phyloP scores from a whole-genome alignment of 2,329 filamentous ascomycete species.

The Penicillium olsonii region DNA sequence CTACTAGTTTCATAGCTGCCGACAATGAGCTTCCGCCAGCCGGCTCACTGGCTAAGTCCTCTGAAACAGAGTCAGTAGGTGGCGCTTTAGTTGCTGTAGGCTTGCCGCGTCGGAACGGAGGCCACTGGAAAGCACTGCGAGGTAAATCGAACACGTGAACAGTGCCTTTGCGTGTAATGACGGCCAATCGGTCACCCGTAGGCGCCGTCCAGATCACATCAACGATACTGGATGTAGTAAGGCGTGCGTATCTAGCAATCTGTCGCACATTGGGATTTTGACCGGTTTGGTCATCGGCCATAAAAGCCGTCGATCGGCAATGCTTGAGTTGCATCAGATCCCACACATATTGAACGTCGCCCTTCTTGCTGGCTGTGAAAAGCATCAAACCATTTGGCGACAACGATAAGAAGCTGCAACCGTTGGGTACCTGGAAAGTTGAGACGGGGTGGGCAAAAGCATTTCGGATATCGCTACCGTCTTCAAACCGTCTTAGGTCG shows the following conservation, averaged over 20 bases:
- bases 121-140: conserved; percentile 80
- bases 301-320: conserved; percentile 40
- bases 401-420: conserved; percentile 53
- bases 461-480: conserved; percentile 38
- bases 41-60: conserved; percentile 50
- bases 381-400: conserved; percentile 50
- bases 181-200: conserved; percentile 77
- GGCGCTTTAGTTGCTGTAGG: conserved; percentile 38
- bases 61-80: conserved; percentile 47
- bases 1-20: conserved; percentile 70
- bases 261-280: conserved; percentile 65
- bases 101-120: conserved; percentile 61
- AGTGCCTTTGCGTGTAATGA: conserved; percentile 93
- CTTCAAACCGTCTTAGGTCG: conserved; percentile 47
- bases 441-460: conserved; percentile 40
- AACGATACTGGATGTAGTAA: conserved; percentile 88
- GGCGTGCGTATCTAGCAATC: conserved; percentile 82
- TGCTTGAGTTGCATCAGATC: conserved; percentile 51
- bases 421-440: conserved; percentile 51
- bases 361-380: conserved; percentile 51
- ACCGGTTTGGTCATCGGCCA: conserved; percentile 36
- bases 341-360: conserved; percentile 54
- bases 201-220: conserved; percentile 86
- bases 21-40: conserved; percentile 56
- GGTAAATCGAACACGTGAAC: conserved; percentile 90